Evolutionary conservation across 768 basidiomycete genomes (phyloP), one percentile per base, ranked within the genome.

Genomic region (Suillus occidentalis): DNA sequence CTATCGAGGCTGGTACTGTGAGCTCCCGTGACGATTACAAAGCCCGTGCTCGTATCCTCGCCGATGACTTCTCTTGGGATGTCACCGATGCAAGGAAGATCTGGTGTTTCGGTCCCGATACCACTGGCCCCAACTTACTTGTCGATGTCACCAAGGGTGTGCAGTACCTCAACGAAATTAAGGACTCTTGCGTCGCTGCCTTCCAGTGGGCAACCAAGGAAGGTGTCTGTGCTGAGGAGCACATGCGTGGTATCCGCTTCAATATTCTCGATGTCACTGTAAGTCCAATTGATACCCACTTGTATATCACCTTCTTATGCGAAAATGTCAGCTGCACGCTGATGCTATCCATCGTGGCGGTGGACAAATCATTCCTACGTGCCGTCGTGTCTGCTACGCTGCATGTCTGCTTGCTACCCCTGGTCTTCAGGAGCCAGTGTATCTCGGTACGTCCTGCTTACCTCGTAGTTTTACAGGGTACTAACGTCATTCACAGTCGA

Each of bases 121-220:
- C 94, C 60, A 95, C 93, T 70, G 97, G 97, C 53, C 89, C 97
- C 64, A 99, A 99, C 82, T 79, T 99, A 79, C 81, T 99, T 79
- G 94, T 97, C 73, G 97, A 99, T 81, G 93, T 91, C 71, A 98
- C 97, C 72, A 99, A 99, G 87, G 97, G 95, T 83, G 95, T 97
- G 65, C 97, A 99, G 76, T 99, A 97, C 83, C 83, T 99, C 68
- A 97, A 95, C 77, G 97, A 99, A 87, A 99, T 99, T 85, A 99
- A 99, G 85, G 97, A 99, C 79, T 99, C 97, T 70, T 97, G 95
- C 78, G 87, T 99, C 77, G 97, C 97, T 71, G 96, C 95, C 56
- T 94, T 99, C 90, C 97, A 99, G 81, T 99, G 96, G 97, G 97
- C 97, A 53, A 93, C 94, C 64, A 99, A 97, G 85, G 97, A 99